Evolutionary conservation across 495 filamentous ascomycete species (phyloP).

Genomic region (Xylaria bambusicola): DNA sequence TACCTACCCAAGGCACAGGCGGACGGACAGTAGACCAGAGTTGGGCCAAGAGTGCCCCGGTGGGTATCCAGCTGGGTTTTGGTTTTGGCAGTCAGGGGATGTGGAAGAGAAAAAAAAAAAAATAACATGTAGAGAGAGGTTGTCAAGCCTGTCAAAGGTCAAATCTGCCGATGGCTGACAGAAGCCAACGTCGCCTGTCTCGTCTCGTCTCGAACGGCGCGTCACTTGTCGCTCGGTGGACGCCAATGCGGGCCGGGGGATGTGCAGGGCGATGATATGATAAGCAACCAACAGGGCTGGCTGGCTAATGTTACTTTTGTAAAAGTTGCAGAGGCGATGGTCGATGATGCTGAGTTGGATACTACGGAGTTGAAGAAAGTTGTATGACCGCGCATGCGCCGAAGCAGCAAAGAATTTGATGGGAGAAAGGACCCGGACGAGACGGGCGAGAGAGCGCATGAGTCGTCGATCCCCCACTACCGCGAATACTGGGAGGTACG

Average conservation of each 20-base stretch:
- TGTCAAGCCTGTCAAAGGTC: too few species aligned
- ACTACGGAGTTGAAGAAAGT: too few species aligned
- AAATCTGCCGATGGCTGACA: constrained; percentile 13
- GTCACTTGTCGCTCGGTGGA: background rate
- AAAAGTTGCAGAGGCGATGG: too few species aligned
- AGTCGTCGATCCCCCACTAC: constrained; percentile 11
- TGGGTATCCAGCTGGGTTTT: background rate
- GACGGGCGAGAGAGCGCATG: background rate
- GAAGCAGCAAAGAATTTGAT: too few species aligned
- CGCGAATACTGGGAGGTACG: too few species aligned
- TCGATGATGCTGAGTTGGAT: too few species aligned
- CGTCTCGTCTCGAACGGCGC: background rate
- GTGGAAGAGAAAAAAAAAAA: too few species aligned
- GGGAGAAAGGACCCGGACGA: too few species aligned
- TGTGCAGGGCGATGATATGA: background rate
- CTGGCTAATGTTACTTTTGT: too few species aligned
- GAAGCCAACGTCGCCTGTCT: constrained; percentile 6
- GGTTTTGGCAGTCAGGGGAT: too few species aligned
- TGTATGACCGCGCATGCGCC: too few species aligned
- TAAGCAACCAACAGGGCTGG: background rate
- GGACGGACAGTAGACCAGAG: background rate
- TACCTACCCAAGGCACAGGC: background rate
- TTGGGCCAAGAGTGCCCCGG: constrained; percentile 4
- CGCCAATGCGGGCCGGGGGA: background rate
- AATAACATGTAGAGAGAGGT: too few species aligned